These are phyloP conservation scores for Cydonia oblonga DNA, from an alignment of 331 rosid genomes.

Conservation along the genomic window DNA sequence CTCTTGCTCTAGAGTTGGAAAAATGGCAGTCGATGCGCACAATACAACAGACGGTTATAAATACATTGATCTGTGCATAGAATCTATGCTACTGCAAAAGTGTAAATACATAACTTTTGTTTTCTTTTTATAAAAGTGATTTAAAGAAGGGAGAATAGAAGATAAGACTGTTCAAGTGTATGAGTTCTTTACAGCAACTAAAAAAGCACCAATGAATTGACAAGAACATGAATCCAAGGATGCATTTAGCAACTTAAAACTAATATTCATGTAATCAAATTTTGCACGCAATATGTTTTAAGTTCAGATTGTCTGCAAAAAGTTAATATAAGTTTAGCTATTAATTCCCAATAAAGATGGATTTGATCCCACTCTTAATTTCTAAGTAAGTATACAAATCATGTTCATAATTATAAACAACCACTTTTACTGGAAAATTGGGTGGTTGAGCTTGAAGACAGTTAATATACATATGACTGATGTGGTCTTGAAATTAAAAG, in stretches of 20 bases:
- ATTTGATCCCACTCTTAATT: neutral
- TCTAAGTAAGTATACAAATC: neutral
- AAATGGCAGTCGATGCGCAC: neutral
- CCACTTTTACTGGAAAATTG: neutral
- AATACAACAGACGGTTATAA: neutral
- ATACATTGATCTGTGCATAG: neutral
- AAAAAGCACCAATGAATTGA: neutral
- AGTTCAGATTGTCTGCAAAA: neutral
- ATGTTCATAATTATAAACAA: neutral
- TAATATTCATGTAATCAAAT: neutral
- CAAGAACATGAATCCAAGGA: neutral
- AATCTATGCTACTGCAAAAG: neutral
- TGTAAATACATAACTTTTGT: neutral
- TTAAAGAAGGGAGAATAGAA: neutral
- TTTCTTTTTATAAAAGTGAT: neutral
- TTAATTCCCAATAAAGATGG: neutral
- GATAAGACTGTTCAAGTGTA: neutral
- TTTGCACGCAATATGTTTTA: neutral
- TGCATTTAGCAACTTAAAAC: neutral
- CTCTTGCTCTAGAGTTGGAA: neutral
- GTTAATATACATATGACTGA: too few relatives aligned
- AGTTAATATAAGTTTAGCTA: neutral
- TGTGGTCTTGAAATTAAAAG: neutral
- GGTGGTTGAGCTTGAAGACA: neutral
- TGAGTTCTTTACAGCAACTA: neutral